Evolutionary conservation across 352 stramenopile genomes (phyloP).

Genomic region (Hyaloperonospora brassicae): DNA sequence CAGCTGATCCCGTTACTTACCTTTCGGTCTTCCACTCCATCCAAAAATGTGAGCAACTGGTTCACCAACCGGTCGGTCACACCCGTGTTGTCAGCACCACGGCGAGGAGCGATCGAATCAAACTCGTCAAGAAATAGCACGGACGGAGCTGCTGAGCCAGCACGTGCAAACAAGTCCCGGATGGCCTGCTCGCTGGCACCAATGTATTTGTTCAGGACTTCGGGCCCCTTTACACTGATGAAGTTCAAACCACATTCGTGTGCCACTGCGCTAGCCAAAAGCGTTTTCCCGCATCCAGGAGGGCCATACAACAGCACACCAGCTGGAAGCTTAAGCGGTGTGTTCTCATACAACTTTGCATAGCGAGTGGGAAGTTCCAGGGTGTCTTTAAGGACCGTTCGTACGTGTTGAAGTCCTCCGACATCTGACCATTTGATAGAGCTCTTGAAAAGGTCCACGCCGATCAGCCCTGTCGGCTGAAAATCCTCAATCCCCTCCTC

Average conservation of each 20-base stretch:
- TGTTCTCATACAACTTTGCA: conserved; percentile 70
- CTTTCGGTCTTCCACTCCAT: conserved; percentile 90
- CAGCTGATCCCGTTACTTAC: conserved; percentile 20
- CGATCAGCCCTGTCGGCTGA: conserved; percentile 70
- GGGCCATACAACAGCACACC: conserved; percentile 87
- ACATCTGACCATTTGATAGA: conserved; percentile 84
- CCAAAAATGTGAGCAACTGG: conserved; percentile 96
- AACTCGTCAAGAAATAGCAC: conserved; percentile 89
- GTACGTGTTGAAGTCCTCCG: conserved; percentile 68
- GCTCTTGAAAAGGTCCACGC: conserved; percentile 80
- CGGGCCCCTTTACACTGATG: conserved; percentile 86
- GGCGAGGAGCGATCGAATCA: conserved; percentile 91
- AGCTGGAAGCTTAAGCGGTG: conserved; percentile 74
- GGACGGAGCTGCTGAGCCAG: conserved; percentile 63
- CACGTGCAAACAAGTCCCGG: conserved; percentile 77
- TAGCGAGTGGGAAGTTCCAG: conserved; percentile 81
- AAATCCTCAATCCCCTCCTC: conserved; percentile 69
- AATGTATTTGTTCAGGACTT: conserved; percentile 89
- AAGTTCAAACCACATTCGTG: conserved; percentile 86
- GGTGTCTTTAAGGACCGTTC: conserved; percentile 84
- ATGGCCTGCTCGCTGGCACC: conserved; percentile 86
- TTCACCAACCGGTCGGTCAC: conserved; percentile 97
- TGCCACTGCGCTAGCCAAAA: conserved; percentile 80
- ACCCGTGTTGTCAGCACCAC: conserved; percentile 89
- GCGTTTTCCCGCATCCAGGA: conserved; percentile 87